Evolutionary conservation across 208 protist species (phyloP), one percentile per base, ranked within the genome.

Genomic region (Histomonas meleagridis): DNA sequence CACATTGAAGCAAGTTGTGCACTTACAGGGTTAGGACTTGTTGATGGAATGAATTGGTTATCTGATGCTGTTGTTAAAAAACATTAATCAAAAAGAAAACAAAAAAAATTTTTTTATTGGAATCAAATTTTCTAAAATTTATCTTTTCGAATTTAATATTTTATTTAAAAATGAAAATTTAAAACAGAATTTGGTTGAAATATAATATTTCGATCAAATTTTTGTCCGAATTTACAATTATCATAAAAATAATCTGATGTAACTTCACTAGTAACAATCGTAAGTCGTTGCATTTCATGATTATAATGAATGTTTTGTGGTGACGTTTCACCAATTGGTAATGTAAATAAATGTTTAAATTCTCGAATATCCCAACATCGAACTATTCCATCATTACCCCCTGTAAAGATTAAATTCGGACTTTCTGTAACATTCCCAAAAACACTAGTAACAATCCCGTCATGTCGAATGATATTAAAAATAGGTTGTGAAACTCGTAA

Each of bases 11-110:
- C 96, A 53, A 97, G 96, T 91, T 98, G 96, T 93, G 97, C 97
- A n/a, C 95, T 96, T 35, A 96, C 95, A 23, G 97, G 97, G 35
- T 95, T 98, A 28, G 97, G 97, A 43, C 92, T 99, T 9, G 97
- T 97, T 93, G 97, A 99, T 91, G 97, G 97, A 40, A 93, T 99
- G 2, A 96, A 98, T 90, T 99, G 98, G 98, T 94, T 99, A 35
- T 12, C n/a, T 72, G 21, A 32, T 12, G 65, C 65, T 40, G 40
- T 72, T n/a, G 65, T 43, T 12, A 72, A 32, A 40, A 72, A n/a
- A n/a, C n/a, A n/a, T n/a, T n/a, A n/a, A n/a, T n/a, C n/a, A n/a
- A n/a, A n/a, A n/a, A n/a, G n/a, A n/a, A n/a, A n/a, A n/a, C n/a
- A n/a, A n/a, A n/a, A n/a, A n/a, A n/a, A n/a, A n/a, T n/a, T n/a